Base-by-base conservation (phyloP, 805 yeast genomes). In the Scheffersomyces stipitis region DNA sequence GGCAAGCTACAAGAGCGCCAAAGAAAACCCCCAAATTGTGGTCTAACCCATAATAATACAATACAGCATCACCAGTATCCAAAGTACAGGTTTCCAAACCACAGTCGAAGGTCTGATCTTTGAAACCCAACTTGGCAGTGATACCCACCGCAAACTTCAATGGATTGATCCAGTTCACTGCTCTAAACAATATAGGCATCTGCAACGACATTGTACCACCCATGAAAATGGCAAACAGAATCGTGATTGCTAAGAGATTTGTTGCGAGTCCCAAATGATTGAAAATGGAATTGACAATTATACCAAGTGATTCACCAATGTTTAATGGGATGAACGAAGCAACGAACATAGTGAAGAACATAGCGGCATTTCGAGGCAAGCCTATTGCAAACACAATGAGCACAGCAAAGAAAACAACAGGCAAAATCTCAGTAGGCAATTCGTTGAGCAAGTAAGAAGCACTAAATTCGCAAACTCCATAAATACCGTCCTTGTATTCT, bases 1-100 rank as follows among this genome's bases (percentile, higher is more conserved):
- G 42, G 42, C 71, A 64, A 3, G 64, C 62, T 12, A 60, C 44
- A 14, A 68, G 48, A 0, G 66, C 73, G 2, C 69, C 70, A 42
- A 64, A 52, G 32, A 45, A 52, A 3, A 50, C 57, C 3, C 56
- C 51, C 6, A 63, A 36, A 26, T 56, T 45, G 44, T 49, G 45
- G 15, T 50, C 45, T 36, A 69, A 51, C 3, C 55, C 49, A 36
- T 65, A 67, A 14, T 50, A 47, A 9, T 60, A 51, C 24, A 69
- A 54, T 3, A 69, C 67, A 8, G 46, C 48, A 10, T 52, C 48
- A 2, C 73, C 75, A 1, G 64, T 42, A 12, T 45, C 38, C 26
- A 69, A 52, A 5, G 50, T 30, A 38, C 69, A 63, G 6, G 36
- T 35, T 3, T 30, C 41, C 3, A 18, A 29, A 7, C 36, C 41